Evolutionary conservation across 116 monocot genomes (phyloP).

Genomic region (Trichopus zeylanicus): DNA sequence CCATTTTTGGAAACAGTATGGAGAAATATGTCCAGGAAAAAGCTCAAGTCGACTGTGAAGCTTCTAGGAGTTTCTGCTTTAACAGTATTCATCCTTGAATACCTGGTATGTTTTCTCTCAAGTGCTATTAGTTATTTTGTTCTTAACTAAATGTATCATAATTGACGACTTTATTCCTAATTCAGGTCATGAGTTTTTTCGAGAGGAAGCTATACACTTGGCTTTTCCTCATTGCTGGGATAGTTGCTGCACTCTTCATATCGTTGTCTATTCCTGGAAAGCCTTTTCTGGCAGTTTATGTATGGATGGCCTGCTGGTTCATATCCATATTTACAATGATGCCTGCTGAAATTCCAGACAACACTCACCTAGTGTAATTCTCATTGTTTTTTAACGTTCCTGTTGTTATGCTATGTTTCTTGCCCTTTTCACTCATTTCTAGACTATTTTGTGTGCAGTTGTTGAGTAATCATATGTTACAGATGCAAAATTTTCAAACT

Average conservation of each 20-base stretch:
- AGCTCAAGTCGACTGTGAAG: conserved; percentile 27
- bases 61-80: conserved; percentile 27
- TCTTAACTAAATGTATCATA: not conserved
- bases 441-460: no score
- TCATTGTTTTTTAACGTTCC: conserved; percentile 14
- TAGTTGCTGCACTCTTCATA: conserved; percentile 32
- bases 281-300: conserved; percentile 32
- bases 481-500: no score
- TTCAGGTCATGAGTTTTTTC: conserved; percentile 71
- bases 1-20: conserved; percentile 40
- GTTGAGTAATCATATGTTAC: no score
- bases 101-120: conserved; percentile 43
- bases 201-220: conserved; percentile 84
- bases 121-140: not conserved
- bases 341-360: conserved; percentile 96
- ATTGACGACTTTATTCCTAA: not conserved
- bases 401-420: not conserved
- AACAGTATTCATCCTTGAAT: conserved; percentile 59
- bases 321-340: conserved; percentile 81
- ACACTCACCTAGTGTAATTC: conserved; percentile 69
- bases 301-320: conserved; percentile 66
- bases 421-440: no score
- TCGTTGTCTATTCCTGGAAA: conserved; percentile 17
- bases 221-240: conserved; percentile 59
- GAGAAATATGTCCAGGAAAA: conserved; percentile 24